Evolutionary conservation across 2,329 filamentous ascomycete species (phyloP).

Genomic region (Calycina herbarum): DNA sequence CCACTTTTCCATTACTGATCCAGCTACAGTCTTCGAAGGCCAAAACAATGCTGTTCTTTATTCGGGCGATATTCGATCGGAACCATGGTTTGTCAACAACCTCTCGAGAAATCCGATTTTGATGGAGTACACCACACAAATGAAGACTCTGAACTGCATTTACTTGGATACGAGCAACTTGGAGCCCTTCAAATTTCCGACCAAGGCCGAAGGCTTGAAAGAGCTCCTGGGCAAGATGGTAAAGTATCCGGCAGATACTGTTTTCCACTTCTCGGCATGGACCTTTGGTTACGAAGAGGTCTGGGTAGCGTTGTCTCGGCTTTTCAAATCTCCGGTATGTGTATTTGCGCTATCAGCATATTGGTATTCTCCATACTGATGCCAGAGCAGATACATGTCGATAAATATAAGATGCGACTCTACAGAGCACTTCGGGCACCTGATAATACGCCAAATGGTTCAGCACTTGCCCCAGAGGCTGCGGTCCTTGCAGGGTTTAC

Average conservation of each 20-base stretch:
- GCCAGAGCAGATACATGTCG: conserved; percentile 69
- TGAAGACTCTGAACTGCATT: conserved; percentile 72
- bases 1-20: conserved; percentile 11
- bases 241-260: conserved; percentile 68
- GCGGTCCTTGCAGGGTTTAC: conserved; percentile 70
- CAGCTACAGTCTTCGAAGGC: conserved; percentile 65
- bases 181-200: conserved; percentile 49
- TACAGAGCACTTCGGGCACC: conserved; percentile 64
- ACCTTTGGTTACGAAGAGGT: conserved; percentile 94
- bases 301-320: conserved; percentile 76
- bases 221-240: conserved; percentile 71
- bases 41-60: conserved; percentile 74
- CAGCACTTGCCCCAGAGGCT: conserved; percentile 56
- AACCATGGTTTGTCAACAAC: conserved; percentile 80
- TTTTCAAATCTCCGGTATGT: conserved; percentile 62
- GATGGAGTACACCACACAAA: conserved; percentile 68
- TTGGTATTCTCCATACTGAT: conserved; percentile 24
- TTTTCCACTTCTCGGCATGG: conserved; percentile 86
- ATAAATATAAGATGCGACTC: conserved; percentile 73
- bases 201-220: conserved; percentile 71
- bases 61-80: conserved; percentile 84
- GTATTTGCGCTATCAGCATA: background rate
- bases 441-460: conserved; percentile 35
- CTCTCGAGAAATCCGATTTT: conserved; percentile 71
- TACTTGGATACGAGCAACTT: conserved; percentile 87